Evolutionary conservation across 1,284 basidiomycete species (phyloP).

Genomic region (Leccinum pallidistipes): DNA sequence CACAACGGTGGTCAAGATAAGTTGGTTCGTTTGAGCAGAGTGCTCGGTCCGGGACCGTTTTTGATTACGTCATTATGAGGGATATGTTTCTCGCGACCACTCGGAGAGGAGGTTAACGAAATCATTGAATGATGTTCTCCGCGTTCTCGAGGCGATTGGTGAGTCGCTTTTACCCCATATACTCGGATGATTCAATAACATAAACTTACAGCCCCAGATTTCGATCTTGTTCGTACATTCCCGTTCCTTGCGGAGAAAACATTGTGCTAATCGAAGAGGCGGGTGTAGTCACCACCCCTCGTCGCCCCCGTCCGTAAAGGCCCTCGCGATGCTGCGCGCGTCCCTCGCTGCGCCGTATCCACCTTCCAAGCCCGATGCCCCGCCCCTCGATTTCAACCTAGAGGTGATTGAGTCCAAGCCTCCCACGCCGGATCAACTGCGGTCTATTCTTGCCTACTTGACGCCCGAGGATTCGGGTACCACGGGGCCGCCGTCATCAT

Average conservation of each 20-base stretch:
- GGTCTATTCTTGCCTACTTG: slow-evolving; percentile 64
- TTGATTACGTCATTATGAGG: slow-evolving; percentile 9
- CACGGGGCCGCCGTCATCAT: slow-evolving; percentile 29
- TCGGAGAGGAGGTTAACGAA: not conserved
- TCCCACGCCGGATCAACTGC: slow-evolving; percentile 67
- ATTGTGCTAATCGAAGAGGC: slow-evolving; percentile 2
- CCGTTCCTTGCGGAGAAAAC: slow-evolving; percentile 4
- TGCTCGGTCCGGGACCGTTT: not conserved
- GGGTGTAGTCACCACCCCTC: slow-evolving; percentile 56
- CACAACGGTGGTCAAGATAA: not conserved
- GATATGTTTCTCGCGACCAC: not conserved
- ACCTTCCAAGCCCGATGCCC: slow-evolving; percentile 40
- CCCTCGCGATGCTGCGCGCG: slow-evolving; percentile 56
- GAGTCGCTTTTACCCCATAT: slow-evolving; percentile 9
- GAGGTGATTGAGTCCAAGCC: slow-evolving; percentile 64
- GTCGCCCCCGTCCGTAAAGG: slow-evolving; percentile 61
- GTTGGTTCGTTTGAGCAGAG: not conserved
- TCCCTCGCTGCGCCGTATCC: slow-evolving; percentile 64
- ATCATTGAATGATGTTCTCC: slow-evolving; percentile 31
- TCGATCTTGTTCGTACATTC: slow-evolving; percentile 59
- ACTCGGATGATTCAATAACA: not conserved
- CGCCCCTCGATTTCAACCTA: slow-evolving; percentile 66
- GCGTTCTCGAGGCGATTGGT: slow-evolving; percentile 35
- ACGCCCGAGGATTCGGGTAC: slow-evolving; percentile 34
- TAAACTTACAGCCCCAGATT: slow-evolving; percentile 50